These are phyloP conservation scores for Xerocomus minutiporus DNA, from an alignment of 1,284 basidiomycete genomes.

Conservation along the genomic window DNA sequence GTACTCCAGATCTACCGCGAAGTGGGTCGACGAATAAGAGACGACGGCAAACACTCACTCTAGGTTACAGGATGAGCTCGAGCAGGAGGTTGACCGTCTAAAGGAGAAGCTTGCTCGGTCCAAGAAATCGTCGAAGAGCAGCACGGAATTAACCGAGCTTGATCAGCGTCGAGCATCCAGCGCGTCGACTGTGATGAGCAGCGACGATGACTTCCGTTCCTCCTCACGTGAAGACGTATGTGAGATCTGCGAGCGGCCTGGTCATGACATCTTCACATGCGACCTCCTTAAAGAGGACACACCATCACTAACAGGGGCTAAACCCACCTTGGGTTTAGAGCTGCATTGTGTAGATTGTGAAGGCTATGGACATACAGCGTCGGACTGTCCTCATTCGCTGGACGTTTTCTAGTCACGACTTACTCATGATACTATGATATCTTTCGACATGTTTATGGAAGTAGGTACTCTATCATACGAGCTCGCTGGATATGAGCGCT, in stretches of 20 bases:
- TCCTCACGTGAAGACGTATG: constrained; percentile 46
- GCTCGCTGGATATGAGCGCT: constrained; percentile 11
- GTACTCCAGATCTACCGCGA: constrained; percentile 79
- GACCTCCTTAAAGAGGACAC: constrained; percentile 51
- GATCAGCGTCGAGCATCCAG: constrained; percentile 27
- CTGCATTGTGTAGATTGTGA: constrained; percentile 76
- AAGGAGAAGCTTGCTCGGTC: constrained; percentile 60
- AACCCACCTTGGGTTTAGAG: constrained; percentile 25
- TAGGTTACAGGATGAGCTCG: constrained; percentile 71
- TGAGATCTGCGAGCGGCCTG: constrained; percentile 79
- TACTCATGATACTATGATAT: constrained; percentile 7
- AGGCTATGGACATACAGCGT: constrained; percentile 61
- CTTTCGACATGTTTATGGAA: constrained; percentile 10
- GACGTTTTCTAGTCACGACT: constrained; percentile 61
- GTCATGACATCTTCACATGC: constrained; percentile 80
- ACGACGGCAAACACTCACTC: constrained; percentile 4
- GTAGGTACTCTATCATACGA: constrained; percentile 17
- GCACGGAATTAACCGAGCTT: constrained; percentile 37
- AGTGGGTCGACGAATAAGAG: constrained; percentile 34
- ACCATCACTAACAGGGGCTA: constrained; percentile 9
- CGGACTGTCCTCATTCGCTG: constrained; percentile 72
- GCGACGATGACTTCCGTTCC: constrained; percentile 16
- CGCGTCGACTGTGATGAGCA: constrained; percentile 24
- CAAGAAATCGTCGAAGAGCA: constrained; percentile 56
- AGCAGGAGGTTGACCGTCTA: constrained; percentile 74